Evolutionary conservation across 495 filamentous ascomycete genomes (phyloP), one percentile per base, ranked within the genome.

Genomic region (Evernia prunastri): DNA sequence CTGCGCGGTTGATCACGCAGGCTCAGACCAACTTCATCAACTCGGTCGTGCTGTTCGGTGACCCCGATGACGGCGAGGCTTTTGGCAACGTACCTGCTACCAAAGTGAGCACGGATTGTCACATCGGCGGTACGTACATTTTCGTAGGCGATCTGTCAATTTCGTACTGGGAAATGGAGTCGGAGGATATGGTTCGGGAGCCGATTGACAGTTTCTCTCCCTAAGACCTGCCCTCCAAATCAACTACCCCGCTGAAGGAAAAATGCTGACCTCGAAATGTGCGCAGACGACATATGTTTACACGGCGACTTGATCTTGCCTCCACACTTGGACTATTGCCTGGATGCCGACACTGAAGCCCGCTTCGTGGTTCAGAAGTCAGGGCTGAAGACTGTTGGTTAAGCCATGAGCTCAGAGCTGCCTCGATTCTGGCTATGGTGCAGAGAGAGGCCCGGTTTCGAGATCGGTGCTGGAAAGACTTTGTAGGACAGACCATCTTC

Each of bases 31-130:
- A 29, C n/a, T 62, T 64, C 57, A 35, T 54, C 31, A 65, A 64
- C 59, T 72, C 59, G 63, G 74, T 70, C 17, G 61, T 77, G 23
- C 66, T 77, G 35, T 77, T 74, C 59, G 74, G 74, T 23, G 74
- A 77, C 51, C 75, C 75, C 31, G 66, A 73, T 51, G 59, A 75
- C 40, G 70, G 72, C 36, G 45, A 66, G 37, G 59, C 72, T 20
- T 67, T 75, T 27, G 70, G 64, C 58, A 67, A 61, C 36, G 67
- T 74, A 37, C n/a, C 62, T 18, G 23, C 66, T 11, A 51, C 65
- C 15, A 76, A 74, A 43, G 72, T 75, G 1, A 60, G 63, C 39
- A 71, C 71, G 18, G 68, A 71, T 51, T 78, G 75, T 58, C 70
- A 76, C 47, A 29, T 60, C 2, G 67, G 63, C 8, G 49, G 42